phyloP scores from a whole-genome alignment of 495 filamentous ascomycete species.

The Achaetomiella virescens region DNA sequence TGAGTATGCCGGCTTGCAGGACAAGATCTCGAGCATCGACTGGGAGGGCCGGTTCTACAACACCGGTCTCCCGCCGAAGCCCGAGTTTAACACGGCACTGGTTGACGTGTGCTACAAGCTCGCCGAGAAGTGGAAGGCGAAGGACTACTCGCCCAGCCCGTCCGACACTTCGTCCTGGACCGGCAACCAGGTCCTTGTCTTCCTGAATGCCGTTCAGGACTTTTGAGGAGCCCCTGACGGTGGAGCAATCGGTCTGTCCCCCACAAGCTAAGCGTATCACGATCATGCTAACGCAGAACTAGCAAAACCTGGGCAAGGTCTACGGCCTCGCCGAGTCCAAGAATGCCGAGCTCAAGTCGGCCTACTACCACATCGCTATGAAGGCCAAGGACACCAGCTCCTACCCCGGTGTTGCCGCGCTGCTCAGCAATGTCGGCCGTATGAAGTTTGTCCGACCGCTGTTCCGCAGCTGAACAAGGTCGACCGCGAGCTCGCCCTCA shows the following conservation, averaged over 20 bases:
- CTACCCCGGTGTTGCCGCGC: slow-evolving; percentile 61
- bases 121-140: slow-evolving; percentile 66
- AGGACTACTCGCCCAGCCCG: slow-evolving; percentile 57
- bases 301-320: slow-evolving; percentile 58
- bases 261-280: neutral
- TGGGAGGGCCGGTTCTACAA: slow-evolving; percentile 86
- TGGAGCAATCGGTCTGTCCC: slow-evolving; percentile 46
- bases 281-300: slow-evolving; percentile 10
- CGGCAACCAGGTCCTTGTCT: slow-evolving; percentile 83
- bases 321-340: slow-evolving; percentile 64
- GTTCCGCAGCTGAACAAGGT: slow-evolving; percentile 66
- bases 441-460: slow-evolving; percentile 96
- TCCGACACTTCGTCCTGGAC: slow-evolving; percentile 66
- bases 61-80: slow-evolving; percentile 83
- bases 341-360: slow-evolving; percentile 78
- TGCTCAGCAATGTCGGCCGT: slow-evolving; percentile 75
- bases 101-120: slow-evolving; percentile 80
- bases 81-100: slow-evolving; percentile 80
- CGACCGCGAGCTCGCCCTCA: slow-evolving; percentile 65
- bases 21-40: slow-evolving; percentile 62
- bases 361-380: slow-evolving; percentile 73
- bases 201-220: slow-evolving; percentile 69
- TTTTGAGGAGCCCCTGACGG: slow-evolving; percentile 55
- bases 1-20: slow-evolving; percentile 53
- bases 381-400: slow-evolving; percentile 60